Evolutionary conservation across 2,329 filamentous ascomycete species (phyloP), one percentile per base, ranked within the genome.

Genomic region (Fusarium nisikadoi): DNA sequence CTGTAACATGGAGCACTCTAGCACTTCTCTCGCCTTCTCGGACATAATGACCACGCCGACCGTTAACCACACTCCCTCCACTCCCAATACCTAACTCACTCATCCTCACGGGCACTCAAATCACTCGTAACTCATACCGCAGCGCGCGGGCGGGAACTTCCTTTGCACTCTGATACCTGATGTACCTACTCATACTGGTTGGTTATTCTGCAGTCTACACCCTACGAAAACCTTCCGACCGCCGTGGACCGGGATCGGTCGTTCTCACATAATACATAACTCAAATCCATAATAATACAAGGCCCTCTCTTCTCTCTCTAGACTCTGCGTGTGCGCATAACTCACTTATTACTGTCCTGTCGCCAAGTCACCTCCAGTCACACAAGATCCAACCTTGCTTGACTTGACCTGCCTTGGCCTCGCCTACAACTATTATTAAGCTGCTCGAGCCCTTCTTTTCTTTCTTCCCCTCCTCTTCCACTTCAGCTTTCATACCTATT

Each of bases 21-120:
- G 54, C 54, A 49, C 45, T 61, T 54, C 68, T 64, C 76, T 79
- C 77, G 77, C 77, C 65, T 71, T 75, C 80, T 83, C 82, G 82
- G 81, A 83, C 81, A 83, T 82, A 83, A 82, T 79, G 73, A 81
- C 75, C 76, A 76, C 72, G 77, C 80, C 80, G 80, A 81, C 75
- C 52, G 62, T 69, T 80, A 77, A 65, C 54, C 27, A 13, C 74
- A 77, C 70, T 29, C 70, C 62, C 63, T 60, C 66, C 46, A 29
- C 62, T 60, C 66, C 46, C 35, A 39, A 14, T 38, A 27, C 27
- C 27, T 27, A 58, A 39, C 55, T 39, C 33, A 25, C 42, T 58
- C 43, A 53, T 54, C 25, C 38, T 54, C 25, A 54, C 14, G 45
- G 45, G 45, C 45, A 31, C 35, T 56, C 53, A 56, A 27, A 27